Percentiles rank a stretch among this genome's conserved stretches.
Conservation (phyloP, 768 basidiomycete genomes). For the Trametes maxima region DNA sequence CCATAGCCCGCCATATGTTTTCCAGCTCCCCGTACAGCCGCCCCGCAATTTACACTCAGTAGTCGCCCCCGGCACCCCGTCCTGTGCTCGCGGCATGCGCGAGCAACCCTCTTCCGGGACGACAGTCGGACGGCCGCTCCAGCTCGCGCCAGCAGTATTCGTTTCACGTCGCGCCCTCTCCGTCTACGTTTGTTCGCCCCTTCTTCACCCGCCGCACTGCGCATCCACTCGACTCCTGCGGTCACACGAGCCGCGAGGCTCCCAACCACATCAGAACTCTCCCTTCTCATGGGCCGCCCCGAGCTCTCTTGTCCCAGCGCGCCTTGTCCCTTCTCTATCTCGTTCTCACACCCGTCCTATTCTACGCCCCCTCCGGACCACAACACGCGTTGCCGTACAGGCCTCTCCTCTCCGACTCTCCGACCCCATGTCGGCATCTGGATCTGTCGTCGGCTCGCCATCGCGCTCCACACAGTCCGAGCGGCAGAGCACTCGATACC, state of each 20-base stretch:
- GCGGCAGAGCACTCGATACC: slow-evolving; percentile 1
- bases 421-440: neutral
- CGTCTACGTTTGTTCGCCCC: neutral
- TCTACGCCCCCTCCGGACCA: neutral
- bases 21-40: slow-evolving; percentile 1
- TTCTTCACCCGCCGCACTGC: slow-evolving; percentile 9
- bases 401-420: neutral
- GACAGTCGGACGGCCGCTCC: too few relatives aligned
- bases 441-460: neutral
- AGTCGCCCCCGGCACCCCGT: neutral
- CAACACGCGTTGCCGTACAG: slow-evolving; percentile 14
- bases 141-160: neutral
- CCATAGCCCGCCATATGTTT: neutral
- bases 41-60: neutral
- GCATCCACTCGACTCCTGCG: neutral
- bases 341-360: slow-evolving; percentile 5
- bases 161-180: slow-evolving; percentile 9
- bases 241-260: neutral
- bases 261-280: slow-evolving; percentile 3
- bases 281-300: neutral
- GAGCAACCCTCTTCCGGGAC: neutral
- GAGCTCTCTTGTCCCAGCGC: slow-evolving; percentile 4
- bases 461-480: slow-evolving; percentile 11
- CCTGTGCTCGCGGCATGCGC: slow-evolving; percentile 1
- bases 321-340: slow-evolving; percentile 3